Percentiles rank a stretch among this genome's conserved stretches.
Evolutionary conservation across 2,329 filamentous ascomycete genomes (phyloP).

Genomic region (Trichoderma sp.): DNA sequence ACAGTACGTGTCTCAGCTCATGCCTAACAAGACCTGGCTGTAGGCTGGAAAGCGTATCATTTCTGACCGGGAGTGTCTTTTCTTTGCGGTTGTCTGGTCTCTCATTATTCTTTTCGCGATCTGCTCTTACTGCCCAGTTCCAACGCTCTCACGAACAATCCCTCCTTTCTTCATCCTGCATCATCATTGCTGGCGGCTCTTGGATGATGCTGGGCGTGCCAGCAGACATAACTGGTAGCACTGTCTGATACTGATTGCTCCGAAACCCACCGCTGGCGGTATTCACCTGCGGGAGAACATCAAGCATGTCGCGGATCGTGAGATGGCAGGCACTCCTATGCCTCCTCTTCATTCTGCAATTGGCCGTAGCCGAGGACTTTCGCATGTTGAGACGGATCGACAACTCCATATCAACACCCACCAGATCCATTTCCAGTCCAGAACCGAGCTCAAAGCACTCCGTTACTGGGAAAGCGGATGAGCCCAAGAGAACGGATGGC

Average conservation of each 20-base stretch:
- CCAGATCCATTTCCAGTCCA: constrained; percentile 5
- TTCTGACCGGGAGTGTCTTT: background rate
- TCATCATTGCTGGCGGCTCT: background rate
- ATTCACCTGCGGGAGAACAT: background rate
- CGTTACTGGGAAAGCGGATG: constrained; percentile 1
- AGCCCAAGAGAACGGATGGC: constrained; percentile 26
- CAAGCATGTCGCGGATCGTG: constrained; percentile 42
- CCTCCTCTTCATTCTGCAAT: constrained; percentile 44
- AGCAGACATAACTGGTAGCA: constrained; percentile 30
- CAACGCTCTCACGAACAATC: background rate
- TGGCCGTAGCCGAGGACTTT: constrained; percentile 42
- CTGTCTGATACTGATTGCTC: constrained; percentile 29
- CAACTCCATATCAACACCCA: constrained; percentile 4
- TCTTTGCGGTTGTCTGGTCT: constrained; percentile 11
- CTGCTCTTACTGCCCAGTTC: background rate
- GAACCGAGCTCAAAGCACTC: constrained; percentile 6
- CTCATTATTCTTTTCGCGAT: constrained; percentile 15
- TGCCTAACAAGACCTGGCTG: constrained; percentile 11
- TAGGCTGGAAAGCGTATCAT: constrained; percentile 7
- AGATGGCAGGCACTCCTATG: constrained; percentile 46
- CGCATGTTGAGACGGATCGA: constrained; percentile 43
- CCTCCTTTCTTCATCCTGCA: background rate
- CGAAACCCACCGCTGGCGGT: constrained; percentile 18
- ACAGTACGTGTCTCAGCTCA: constrained; percentile 25
- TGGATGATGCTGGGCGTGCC: constrained; percentile 32